A percentile compares a stretch with the other conserved stretches of the same genome.
Evolutionary conservation across 345 rosid species (phyloP).

Genomic region (Eucalyptus curtisii): DNA sequence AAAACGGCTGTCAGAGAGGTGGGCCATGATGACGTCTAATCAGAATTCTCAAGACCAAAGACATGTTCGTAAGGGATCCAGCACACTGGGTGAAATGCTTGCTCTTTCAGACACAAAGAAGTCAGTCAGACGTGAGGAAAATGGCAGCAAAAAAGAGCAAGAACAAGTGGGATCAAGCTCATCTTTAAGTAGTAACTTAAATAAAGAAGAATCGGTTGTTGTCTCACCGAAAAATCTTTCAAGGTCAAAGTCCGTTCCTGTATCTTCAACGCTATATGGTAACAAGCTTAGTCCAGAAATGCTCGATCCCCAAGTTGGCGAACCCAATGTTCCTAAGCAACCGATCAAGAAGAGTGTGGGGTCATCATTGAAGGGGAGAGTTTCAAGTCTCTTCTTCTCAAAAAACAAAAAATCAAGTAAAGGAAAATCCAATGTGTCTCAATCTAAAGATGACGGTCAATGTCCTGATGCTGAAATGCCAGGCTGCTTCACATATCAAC

Average conservation of each 20-base stretch:
- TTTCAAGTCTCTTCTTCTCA: slow-evolving; percentile 75
- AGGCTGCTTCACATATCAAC: slow-evolving; percentile 12
- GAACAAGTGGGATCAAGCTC: slow-evolving; percentile 45
- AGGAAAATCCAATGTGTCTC: slow-evolving; percentile 32
- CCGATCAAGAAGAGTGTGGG: slow-evolving; percentile 32
- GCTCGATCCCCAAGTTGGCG: slow-evolving; percentile 22
- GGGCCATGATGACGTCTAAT: slow-evolving; percentile 81
- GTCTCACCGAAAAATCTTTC: slow-evolving; percentile 40
- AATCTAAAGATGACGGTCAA: slow-evolving; percentile 14
- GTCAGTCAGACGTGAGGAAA: slow-evolving; percentile 21
- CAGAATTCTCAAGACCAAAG: slow-evolving; percentile 43
- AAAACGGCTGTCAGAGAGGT: slow-evolving; percentile 82
- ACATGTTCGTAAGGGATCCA: slow-evolving; percentile 43
- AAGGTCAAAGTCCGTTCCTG: slow-evolving; percentile 79
- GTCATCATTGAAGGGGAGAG: slow-evolving; percentile 60
- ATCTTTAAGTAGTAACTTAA: slow-evolving; percentile 19
- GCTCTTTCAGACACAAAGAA: slow-evolving; percentile 55
- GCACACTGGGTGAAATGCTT: slow-evolving; percentile 95
- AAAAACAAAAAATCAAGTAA: slow-evolving; percentile 50
- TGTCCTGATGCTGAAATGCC: slow-evolving; percentile 15
- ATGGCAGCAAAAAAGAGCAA: slow-evolving; percentile 16
- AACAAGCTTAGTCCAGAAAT: slow-evolving; percentile 32
- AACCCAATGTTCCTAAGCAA: slow-evolving; percentile 31
- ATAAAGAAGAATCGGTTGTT: slow-evolving; percentile 24
- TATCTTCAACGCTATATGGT: slow-evolving; percentile 32